These are phyloP conservation scores for Arthroderma sp. DNA, from an alignment of 2,329 filamentous ascomycete genomes.

Conservation along the genomic window DNA sequence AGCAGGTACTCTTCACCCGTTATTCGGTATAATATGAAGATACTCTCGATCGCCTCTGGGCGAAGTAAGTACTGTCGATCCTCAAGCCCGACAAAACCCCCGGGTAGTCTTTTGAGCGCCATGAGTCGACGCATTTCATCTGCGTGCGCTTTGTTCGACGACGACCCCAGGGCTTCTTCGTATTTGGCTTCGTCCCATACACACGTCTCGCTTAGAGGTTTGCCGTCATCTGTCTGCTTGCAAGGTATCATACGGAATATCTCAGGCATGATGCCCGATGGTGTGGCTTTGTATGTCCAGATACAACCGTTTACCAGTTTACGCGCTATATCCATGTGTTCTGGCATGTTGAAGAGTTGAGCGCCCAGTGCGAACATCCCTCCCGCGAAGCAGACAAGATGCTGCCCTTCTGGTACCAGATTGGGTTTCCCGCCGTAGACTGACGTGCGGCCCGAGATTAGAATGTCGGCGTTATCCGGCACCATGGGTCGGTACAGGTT, in stretches of 20 bases:
- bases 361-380: conserved; percentile 44
- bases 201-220: background rate
- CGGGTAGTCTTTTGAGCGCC: conserved; percentile 3
- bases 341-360: conserved; percentile 36
- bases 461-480: conserved; percentile 51
- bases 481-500: conserved; percentile 69
- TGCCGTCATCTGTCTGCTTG: conserved; percentile 4
- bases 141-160: conserved; percentile 2
- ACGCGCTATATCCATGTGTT: conserved; percentile 35
- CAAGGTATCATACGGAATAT: conserved; percentile 25
- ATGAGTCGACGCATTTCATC: background rate
- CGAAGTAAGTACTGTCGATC: conserved; percentile 20
- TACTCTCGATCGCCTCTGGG: conserved; percentile 75
- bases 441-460: conserved; percentile 50
- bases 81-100: conserved; percentile 6
- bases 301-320: conserved; percentile 43
- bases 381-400: conserved; percentile 42
- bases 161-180: no score
- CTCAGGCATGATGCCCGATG: conserved; percentile 43
- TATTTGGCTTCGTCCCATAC: no score
- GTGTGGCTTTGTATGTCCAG: conserved; percentile 39
- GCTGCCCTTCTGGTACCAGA: conserved; percentile 29
- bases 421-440: conserved; percentile 22
- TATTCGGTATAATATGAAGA: conserved; percentile 84
- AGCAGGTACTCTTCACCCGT: conserved; percentile 63